Evolutionary conservation across 2,329 filamentous ascomycete genomes (phyloP).

Genomic region (Grosmannia serpens): DNA sequence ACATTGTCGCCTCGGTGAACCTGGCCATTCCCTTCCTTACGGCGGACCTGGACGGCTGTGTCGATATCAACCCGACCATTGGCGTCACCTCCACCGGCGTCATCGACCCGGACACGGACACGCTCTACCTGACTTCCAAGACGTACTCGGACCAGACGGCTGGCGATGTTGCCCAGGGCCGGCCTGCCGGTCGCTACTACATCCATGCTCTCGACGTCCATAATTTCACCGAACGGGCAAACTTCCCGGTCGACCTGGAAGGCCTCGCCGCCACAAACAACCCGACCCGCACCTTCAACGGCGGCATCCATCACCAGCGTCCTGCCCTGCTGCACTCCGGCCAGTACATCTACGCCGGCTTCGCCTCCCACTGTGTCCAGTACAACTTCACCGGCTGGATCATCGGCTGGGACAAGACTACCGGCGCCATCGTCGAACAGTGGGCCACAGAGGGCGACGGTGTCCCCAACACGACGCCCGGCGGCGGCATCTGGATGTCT

Average conservation of each 20-base stretch:
- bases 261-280: constrained; percentile 33
- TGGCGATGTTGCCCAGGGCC: constrained; percentile 23
- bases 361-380: constrained; percentile 38
- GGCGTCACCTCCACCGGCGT: constrained; percentile 38
- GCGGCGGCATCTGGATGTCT: constrained; percentile 37
- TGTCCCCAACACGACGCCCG: constrained; percentile 25
- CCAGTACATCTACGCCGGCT: constrained; percentile 36
- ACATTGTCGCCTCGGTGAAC: constrained; percentile 26
- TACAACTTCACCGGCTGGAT: constrained; percentile 40
- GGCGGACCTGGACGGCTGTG: constrained; percentile 32
- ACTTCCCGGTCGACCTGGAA: constrained; percentile 31
- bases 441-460: constrained; percentile 31
- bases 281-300: constrained; percentile 30
- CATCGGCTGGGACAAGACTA: constrained; percentile 34
- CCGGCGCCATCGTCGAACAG: constrained; percentile 29
- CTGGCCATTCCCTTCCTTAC: constrained; percentile 34
- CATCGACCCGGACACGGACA: constrained; percentile 36
- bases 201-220: constrained; percentile 34
- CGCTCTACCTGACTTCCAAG: constrained; percentile 36
- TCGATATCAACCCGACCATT: constrained; percentile 33
- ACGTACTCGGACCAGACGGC: constrained; percentile 30
- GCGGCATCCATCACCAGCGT: constrained; percentile 35
- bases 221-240: constrained; percentile 26
- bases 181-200: constrained; percentile 29
- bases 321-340: constrained; percentile 32